Evolutionary conservation across 805 yeast species (phyloP).

Genomic region (Candida hispaniensis): DNA sequence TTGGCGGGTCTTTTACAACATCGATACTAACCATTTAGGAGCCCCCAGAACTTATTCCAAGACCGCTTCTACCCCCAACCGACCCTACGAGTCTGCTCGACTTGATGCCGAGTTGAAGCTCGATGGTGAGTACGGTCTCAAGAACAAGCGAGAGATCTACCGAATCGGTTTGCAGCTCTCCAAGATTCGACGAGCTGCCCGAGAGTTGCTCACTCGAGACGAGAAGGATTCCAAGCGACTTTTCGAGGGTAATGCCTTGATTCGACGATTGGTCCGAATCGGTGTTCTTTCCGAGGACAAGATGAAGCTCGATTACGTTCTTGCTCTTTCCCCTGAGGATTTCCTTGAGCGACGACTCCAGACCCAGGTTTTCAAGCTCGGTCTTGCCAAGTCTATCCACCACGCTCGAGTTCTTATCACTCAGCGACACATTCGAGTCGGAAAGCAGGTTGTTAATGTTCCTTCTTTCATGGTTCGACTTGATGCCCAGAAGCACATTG

Average conservation of each 20-base stretch:
- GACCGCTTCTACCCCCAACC: constrained; percentile 99
- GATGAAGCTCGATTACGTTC: constrained; percentile 99
- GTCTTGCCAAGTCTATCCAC: constrained; percentile 98
- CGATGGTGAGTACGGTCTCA: constrained; percentile 98
- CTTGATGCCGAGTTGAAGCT: constrained; percentile 98
- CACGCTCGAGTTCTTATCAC: constrained; percentile 98
- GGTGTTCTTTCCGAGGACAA: constrained; percentile 99
- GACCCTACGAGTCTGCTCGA: constrained; percentile 99
- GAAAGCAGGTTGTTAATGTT: constrained; percentile 97
- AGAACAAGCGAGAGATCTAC: constrained; percentile 99
- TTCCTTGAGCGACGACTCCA: constrained; percentile 99
- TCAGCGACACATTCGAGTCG: constrained; percentile 99
- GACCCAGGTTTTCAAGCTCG: constrained; percentile 99
- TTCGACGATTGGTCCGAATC: constrained; percentile 97
- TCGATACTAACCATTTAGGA: constrained; percentile 38
- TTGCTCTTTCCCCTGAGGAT: constrained; percentile 96
- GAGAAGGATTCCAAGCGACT: constrained; percentile 99
- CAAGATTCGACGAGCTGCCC: constrained; percentile 99
- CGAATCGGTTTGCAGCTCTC: constrained; percentile 99
- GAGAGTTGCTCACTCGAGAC: constrained; percentile 98
- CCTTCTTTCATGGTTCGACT: constrained; percentile 99
- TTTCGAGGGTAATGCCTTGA: constrained; percentile 99
- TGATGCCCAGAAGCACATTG: constrained; percentile 99
- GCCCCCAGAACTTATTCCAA: constrained; percentile 99
- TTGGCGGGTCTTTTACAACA: too few species aligned